These are phyloP conservation scores for Lodderomyces theae DNA, from an alignment of 1,139 yeast genomes.

Conservation along the genomic window DNA sequence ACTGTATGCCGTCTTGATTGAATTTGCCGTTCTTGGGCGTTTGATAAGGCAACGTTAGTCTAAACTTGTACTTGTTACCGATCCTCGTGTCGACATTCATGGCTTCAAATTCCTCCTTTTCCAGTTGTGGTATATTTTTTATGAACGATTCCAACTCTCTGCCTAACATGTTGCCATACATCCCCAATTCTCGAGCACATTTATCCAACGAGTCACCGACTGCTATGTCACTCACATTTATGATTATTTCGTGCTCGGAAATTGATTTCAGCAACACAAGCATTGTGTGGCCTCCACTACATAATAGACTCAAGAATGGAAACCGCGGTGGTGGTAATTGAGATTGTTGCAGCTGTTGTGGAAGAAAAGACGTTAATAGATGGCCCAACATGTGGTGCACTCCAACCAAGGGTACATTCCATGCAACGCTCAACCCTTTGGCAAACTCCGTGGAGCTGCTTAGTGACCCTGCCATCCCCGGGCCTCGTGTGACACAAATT, in stretches of 20 bases:
- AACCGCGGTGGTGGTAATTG: conserved; percentile 46
- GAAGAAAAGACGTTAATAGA: conserved; percentile 65
- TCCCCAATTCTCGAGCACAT: conserved; percentile 82
- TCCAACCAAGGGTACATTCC: conserved; percentile 76
- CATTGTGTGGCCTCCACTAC: conserved; percentile 96
- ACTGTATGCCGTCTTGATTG: conserved; percentile 38
- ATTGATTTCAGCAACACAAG: conserved; percentile 65
- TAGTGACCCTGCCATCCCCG: conserved; percentile 93
- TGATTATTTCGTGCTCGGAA: conserved; percentile 65
- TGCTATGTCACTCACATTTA: conserved; percentile 82
- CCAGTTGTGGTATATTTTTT: conserved; percentile 23
- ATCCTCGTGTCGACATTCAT: conserved; percentile 21
- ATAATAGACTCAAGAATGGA: conserved; percentile 79
- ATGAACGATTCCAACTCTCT: conserved; percentile 70
- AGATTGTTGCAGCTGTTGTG: conserved; percentile 17
- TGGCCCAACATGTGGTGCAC: conserved; percentile 98
- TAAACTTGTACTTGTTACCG: conserved; percentile 29
- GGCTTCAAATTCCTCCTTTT: conserved; percentile 19
- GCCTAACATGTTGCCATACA: conserved; percentile 81
- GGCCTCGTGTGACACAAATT: conserved; percentile 90
- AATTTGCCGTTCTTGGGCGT: conserved; percentile 28
- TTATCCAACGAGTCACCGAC: conserved; percentile 93
- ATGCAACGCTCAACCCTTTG: conserved; percentile 78
- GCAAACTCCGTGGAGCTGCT: conserved; percentile 82
- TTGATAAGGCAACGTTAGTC: conserved; percentile 32